Percentiles rank a stretch among this genome's conserved stretches.
Evolutionary conservation across 495 filamentous ascomycete species (phyloP).

Genomic region (Xylaria telfairii): DNA sequence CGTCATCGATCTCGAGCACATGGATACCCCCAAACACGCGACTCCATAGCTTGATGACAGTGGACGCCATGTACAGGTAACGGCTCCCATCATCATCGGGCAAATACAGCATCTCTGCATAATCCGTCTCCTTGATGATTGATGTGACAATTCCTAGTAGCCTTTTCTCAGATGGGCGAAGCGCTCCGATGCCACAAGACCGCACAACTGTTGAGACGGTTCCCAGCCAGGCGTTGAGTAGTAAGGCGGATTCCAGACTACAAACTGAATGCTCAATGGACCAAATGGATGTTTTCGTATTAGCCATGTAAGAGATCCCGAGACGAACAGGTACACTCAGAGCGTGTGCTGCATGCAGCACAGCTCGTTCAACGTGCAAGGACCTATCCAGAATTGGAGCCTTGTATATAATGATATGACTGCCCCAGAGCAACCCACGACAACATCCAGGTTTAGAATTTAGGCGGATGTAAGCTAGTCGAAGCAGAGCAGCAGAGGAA

Average conservation of each 20-base stretch:
- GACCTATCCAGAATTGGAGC: constrained; percentile 53
- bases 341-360: constrained; percentile 60
- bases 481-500: constrained; percentile 60
- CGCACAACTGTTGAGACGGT: constrained; percentile 43
- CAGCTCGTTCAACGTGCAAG: constrained; percentile 55
- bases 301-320: constrained; percentile 59
- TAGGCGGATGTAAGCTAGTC: constrained; percentile 60
- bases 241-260: constrained; percentile 55
- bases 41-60: constrained; percentile 23
- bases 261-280: constrained; percentile 57
- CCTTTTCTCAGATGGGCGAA: constrained; percentile 24
- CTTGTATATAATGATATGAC: constrained; percentile 52
- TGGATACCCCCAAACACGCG: constrained; percentile 26
- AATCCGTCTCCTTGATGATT: constrained; percentile 27
- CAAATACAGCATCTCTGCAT: constrained; percentile 23
- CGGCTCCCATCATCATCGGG: constrained; percentile 25
- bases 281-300: constrained; percentile 62
- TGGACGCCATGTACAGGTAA: constrained; percentile 20
- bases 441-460: constrained; percentile 56
- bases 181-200: constrained; percentile 12
- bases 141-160: constrained; percentile 23
- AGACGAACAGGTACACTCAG: constrained; percentile 61
- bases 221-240: constrained; percentile 59
- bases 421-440: constrained; percentile 55
- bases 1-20: constrained; percentile 28